Evolutionary conservation across 495 filamentous ascomycete species (phyloP), one percentile per base, ranked within the genome.

Genomic region (Trichoderma erinaceum): DNA sequence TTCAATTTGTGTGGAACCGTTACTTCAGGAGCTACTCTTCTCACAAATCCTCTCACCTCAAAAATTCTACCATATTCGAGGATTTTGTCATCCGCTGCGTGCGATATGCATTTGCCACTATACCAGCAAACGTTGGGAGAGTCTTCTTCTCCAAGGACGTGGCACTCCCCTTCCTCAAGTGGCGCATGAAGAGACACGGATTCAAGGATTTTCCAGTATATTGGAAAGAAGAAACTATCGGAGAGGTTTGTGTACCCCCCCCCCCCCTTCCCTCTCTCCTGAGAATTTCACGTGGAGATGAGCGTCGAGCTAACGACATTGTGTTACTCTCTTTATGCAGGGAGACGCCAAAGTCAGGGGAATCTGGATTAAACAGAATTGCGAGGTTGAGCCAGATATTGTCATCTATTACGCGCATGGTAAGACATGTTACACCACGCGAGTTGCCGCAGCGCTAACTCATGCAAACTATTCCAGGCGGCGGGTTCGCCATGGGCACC

Each of bases 401-500:
- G 83, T 90, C 11, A 73, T 92, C 11, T 92, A 89, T 71, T 92
- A 92, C 71, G 83, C 83, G 56, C 90, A 93, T 75, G 90, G 89
- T 86, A 76, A 69, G 80, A 58, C 29, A 52, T 41, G 6, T 10
- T 23, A n/a, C 48, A 52, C 21, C 15, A 52, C 21, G 21, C 52
- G 18, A 12, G 15, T 23, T 23, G 38, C n/a, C 23, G 35, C 8
- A n/a, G 63, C 63, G 35, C 29, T 3, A 16, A 21, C 58, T 63
- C 41, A 64, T 50, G 58, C 65, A 41, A 3, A 21, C 11, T 52
- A 27, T 41, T 43, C 48, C 27, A 88, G 86, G 88, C 23, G 90
- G 90, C 23, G 90, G 90, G 1, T 92, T 93, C 71, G 83, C 85
- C 2, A 89, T 93, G 88, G 90, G 90, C 41, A 90, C 88, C 16